These are phyloP conservation scores for Nannochloris sp. DNA, from an alignment of 139 green algal species.

Conservation along the genomic window DNA sequence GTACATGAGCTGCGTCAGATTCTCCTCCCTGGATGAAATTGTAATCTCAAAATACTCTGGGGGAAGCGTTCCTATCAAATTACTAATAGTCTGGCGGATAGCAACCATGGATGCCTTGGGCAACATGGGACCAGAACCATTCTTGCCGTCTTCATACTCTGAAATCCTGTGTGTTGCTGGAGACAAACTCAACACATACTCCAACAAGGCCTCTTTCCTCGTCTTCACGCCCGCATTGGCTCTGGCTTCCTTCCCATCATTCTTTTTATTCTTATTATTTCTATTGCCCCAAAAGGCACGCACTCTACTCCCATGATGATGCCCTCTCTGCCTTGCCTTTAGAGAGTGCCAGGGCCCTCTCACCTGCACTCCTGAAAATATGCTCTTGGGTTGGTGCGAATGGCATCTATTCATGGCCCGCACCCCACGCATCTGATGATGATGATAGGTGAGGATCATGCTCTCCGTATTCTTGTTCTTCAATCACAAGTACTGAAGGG, in stretches of 20 bases:
- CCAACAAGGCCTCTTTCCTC: background rate
- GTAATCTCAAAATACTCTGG: constrained; percentile 74
- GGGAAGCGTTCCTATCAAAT: constrained; percentile 73
- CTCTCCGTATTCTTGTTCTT: too few relatives aligned
- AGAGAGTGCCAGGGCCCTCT: too few relatives aligned
- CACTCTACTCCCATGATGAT: too few relatives aligned
- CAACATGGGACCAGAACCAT: background rate
- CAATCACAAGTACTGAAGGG: too few relatives aligned
- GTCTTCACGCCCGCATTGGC: background rate
- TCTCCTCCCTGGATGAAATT: constrained; percentile 62
- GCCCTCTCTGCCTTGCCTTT: too few relatives aligned
- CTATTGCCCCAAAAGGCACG: background rate
- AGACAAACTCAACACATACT: background rate
- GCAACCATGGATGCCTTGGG: background rate
- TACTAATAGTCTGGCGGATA: constrained; percentile 54
- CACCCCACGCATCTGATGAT: too few relatives aligned
- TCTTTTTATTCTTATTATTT: background rate
- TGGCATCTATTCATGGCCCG: too few relatives aligned
- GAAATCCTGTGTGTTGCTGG: background rate
- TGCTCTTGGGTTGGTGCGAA: too few relatives aligned
- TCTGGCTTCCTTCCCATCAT: background rate
- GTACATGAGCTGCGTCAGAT: constrained; percentile 80
- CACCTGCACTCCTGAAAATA: too few relatives aligned
- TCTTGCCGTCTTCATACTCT: background rate
- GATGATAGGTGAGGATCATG: too few relatives aligned